Evolutionary conservation across 371 early-diverging fungal species (phyloP), one percentile per base, ranked within the genome.

Genomic region (Syncephalis fuscata): DNA sequence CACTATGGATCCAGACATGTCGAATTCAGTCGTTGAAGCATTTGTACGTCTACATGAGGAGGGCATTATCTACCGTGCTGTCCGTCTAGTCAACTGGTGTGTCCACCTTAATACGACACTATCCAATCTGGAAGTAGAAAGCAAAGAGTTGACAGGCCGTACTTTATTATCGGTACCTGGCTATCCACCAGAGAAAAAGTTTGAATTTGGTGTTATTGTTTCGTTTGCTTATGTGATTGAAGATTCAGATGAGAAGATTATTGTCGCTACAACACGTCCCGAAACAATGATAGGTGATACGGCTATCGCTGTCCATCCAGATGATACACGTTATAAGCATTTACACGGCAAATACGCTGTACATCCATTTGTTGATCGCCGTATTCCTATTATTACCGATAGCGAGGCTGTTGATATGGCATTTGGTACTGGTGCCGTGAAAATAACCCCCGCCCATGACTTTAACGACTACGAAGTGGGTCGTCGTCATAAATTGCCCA

Each of bases 361-460:
- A 20, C 99, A 99, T 67, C 99, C 99, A 25, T 87, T 99, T 73
- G 32, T 32, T 32, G 73, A 88, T 38, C 81, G 91, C 45, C 75
- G 78, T 54, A 82, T 99, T 52, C 89, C 91, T 37, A 92, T 98
- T 51, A 75, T 99, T 48, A 71, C 90, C 36, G 88, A 90, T 60
- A 91, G 90, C 56, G 79, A 82, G 54, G 79, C 80, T 47, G 98
- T 91, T 44, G 98, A 98, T 53, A 84, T 87, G 76, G 80, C 73
- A 5, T 95, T 98, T 62, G 99, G 99, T 67, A 97, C 98, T 24
- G 99, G 99, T 65, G 93, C 96, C 51, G 92, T 99, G 56, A 99
- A 99, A 74, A 92, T 99, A 52, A 99, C 99, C 1, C 98, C 94
- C 10, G 97, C 98, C n/a, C 99, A 99, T 66, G 99, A 99, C 70